phyloP scores from a whole-genome alignment of 1,284 basidiomycete species.

The Ceratorhiza oryzae-sativae region DNA sequence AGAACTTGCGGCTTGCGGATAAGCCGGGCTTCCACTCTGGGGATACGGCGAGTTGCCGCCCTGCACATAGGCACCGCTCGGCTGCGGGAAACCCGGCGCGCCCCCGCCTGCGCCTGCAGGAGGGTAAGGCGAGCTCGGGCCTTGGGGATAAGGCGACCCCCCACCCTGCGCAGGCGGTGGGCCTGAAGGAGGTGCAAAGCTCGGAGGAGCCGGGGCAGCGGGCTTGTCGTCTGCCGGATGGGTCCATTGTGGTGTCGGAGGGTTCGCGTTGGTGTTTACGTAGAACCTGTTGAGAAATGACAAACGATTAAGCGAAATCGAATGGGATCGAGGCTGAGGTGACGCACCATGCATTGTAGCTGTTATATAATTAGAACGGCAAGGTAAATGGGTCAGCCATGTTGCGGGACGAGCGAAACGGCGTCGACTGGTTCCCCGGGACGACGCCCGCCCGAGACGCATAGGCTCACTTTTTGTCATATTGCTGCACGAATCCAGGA shows the following conservation, averaged over 20 bases:
- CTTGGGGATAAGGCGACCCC: conserved; percentile 37
- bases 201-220: conserved; percentile 52
- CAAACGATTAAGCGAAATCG: neutral
- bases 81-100: neutral
- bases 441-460: conserved; percentile 38
- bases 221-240: conserved; percentile 62
- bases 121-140: too few species aligned
- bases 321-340: neutral
- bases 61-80: neutral
- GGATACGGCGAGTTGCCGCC: conserved; percentile 16
- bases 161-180: conserved; percentile 37
- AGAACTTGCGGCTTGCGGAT: neutral
- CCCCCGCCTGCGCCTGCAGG: too few species aligned
- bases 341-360: conserved; percentile 69
- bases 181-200: conserved; percentile 39
- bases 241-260: conserved; percentile 69
- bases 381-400: conserved; percentile 49
- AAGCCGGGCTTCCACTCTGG: neutral
- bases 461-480: conserved; percentile 65
- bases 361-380: too few species aligned
- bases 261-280: conserved; percentile 65
- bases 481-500: conserved; percentile 73
- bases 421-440: conserved; percentile 43
- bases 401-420: conserved; percentile 19
- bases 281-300: conserved; percentile 65